These are phyloP conservation scores for Annona cherimola DNA, from an alignment of 164 flowering plant genomes.

Conservation along the genomic window DNA sequence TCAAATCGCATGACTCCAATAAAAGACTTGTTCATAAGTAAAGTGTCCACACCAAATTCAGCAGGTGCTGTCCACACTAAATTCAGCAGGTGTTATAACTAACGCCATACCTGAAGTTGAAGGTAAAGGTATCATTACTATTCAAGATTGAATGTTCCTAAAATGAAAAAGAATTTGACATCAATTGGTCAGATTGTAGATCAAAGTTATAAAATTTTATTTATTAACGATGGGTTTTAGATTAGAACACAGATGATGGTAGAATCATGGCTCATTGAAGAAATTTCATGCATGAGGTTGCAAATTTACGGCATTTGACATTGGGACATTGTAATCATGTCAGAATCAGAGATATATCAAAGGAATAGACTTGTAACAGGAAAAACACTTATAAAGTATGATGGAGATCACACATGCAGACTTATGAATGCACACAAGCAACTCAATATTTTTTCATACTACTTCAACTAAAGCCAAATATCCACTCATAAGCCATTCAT, in stretches of 20 bases:
- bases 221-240: neutral
- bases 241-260: neutral
- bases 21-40: neutral
- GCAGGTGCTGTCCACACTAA: neutral
- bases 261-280: neutral
- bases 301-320: neutral
- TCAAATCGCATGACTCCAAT: slow-evolving; percentile 3
- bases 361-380: too few relatives aligned
- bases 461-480: too few relatives aligned
- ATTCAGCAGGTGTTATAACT: neutral
- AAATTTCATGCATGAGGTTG: neutral
- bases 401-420: too few relatives aligned
- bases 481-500: too few relatives aligned
- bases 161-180: neutral
- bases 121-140: neutral
- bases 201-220: neutral
- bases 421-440: too few relatives aligned
- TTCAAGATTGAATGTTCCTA: neutral
- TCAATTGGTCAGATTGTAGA: slow-evolving; percentile 4
- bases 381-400: too few relatives aligned
- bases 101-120: neutral
- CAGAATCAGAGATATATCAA: too few relatives aligned
- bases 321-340: too few relatives aligned
- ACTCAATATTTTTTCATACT: too few relatives aligned
- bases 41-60: neutral